Evolutionary conservation across 106 monocot genomes (phyloP).

Genomic region (Allium sativum): DNA sequence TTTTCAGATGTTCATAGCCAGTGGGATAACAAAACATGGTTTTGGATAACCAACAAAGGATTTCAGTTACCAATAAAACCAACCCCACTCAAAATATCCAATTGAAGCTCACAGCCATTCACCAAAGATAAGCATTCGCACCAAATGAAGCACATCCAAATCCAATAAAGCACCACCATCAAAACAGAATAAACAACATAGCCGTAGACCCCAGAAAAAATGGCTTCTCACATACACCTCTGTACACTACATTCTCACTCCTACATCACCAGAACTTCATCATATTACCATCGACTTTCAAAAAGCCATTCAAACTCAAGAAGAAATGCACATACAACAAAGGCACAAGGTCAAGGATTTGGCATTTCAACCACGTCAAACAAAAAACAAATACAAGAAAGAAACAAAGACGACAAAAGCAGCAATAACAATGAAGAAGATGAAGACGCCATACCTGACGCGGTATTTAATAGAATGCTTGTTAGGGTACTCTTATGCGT

Average conservation of each 20-base stretch:
- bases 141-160: not conserved
- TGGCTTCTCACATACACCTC: slow-evolving; percentile 5
- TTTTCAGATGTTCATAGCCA: too few relatives aligned
- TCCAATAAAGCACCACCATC: not conserved
- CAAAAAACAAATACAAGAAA: slow-evolving; percentile 1
- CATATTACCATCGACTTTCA: not conserved
- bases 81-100: too few relatives aligned
- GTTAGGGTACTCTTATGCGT: slow-evolving; percentile 37
- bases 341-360: slow-evolving; percentile 24
- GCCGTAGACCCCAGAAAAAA: not conserved
- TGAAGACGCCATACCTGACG: slow-evolving; percentile 55
- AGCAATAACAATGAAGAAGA: slow-evolving; percentile 5
- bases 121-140: slow-evolving; percentile 4
- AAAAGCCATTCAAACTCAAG: not conserved
- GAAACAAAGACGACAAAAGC: not conserved
- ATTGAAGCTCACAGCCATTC: not conserved
- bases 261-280: not conserved
- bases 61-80: too few relatives aligned
- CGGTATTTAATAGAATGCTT: slow-evolving; percentile 60
- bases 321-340: not conserved
- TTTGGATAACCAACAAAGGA: too few relatives aligned
- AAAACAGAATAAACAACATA: not conserved
- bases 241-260: slow-evolving; percentile 1
- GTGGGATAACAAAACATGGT: too few relatives aligned
- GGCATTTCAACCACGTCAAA: not conserved